Conservation (phyloP, 2,329 filamentous ascomycete genomes). For the Scedosporium dehoogii region DNA sequence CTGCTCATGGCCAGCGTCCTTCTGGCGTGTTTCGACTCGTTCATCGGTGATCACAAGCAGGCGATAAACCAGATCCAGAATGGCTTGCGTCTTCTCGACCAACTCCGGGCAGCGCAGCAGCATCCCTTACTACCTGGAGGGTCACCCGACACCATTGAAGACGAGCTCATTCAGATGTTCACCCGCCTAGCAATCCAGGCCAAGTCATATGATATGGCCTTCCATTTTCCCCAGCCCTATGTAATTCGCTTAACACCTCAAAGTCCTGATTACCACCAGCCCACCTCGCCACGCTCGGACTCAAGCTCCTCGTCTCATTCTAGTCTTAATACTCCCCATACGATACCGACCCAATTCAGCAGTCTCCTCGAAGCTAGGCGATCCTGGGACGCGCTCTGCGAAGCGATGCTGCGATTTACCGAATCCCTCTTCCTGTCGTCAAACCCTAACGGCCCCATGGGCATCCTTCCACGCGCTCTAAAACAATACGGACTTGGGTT, state of each 20-base stretch:
- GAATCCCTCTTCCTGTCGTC: slow-evolving; percentile 41
- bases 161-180: slow-evolving; percentile 54
- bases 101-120: slow-evolving; percentile 34
- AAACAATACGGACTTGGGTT: slow-evolving; percentile 37
- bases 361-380: slow-evolving; percentile 38
- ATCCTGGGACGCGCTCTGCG: slow-evolving; percentile 45
- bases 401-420: slow-evolving; percentile 47
- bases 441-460: slow-evolving; percentile 39
- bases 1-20: slow-evolving; percentile 56
- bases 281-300: slow-evolving; percentile 30
- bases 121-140: slow-evolving; percentile 14
- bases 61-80: slow-evolving; percentile 53
- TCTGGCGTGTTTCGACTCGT: slow-evolving; percentile 59
- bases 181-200: slow-evolving; percentile 54
- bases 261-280: neutral
- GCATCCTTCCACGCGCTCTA: slow-evolving; percentile 38
- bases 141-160: slow-evolving; percentile 35
- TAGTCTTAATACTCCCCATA: neutral
- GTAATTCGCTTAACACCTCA: slow-evolving; percentile 40
- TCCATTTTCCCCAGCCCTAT: slow-evolving; percentile 54
- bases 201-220: slow-evolving; percentile 60
- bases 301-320: slow-evolving; percentile 27
- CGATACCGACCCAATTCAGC: slow-evolving; percentile 1
- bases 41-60: slow-evolving; percentile 52
- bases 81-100: slow-evolving; percentile 44